These are phyloP conservation scores for Solanum raphanifolium DNA, from an alignment of 257 asterid genomes.

Conservation along the genomic window DNA sequence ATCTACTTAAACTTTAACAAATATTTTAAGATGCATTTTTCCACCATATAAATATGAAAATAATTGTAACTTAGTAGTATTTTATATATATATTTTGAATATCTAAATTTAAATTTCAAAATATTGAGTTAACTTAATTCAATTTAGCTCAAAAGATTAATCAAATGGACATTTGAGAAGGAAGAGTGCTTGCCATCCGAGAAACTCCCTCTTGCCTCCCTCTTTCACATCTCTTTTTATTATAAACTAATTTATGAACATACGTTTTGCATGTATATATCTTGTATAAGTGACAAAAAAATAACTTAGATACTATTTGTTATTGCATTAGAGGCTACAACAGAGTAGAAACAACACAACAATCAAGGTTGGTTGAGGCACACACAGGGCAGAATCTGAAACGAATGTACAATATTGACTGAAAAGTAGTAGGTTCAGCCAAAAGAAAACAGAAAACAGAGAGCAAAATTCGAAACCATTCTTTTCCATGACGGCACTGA, in stretches of 20 bases:
- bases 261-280: not conserved
- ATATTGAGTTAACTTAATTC: not conserved
- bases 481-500: not conserved
- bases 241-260: not conserved
- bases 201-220: not conserved
- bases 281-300: not conserved
- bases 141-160: not conserved
- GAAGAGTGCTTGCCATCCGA: not conserved
- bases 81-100: too few relatives aligned
- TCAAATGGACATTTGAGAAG: not conserved
- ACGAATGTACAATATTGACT: not conserved
- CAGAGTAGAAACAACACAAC: constrained; percentile 6
- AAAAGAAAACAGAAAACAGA: not conserved
- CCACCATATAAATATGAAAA: too few relatives aligned
- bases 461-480: not conserved
- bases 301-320: not conserved
- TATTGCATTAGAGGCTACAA: constrained; percentile 8
- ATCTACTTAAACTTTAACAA: not conserved
- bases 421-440: not conserved
- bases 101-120: too few relatives aligned
- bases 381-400: not conserved
- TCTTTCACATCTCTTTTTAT: not conserved
- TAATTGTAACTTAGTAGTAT: not conserved
- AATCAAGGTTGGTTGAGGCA: not conserved
- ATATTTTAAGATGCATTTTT: too few relatives aligned